Base-by-base conservation (phyloP, 805 yeast species). In the Lipomyces orientalis region DNA sequence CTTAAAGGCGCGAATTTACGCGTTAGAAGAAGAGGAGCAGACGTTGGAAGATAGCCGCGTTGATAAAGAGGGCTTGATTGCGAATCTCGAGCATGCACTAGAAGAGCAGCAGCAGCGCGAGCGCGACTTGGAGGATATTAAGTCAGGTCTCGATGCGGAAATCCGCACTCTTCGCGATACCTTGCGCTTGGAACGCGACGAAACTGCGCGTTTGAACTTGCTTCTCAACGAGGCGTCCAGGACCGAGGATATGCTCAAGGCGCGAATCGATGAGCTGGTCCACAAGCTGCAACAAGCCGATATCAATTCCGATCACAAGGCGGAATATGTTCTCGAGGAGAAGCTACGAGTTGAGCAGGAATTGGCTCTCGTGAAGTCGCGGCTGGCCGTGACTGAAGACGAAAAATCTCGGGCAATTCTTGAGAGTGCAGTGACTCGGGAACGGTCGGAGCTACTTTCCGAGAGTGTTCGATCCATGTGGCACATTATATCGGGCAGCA, bases 1-100 rank as follows among this genome's bases (percentile, higher is more conserved):
- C 19, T 75, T 87, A 62, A 83, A 81, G 58, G 66, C 77, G 34
- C 79, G 80, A 57, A 61, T 84, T 52, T 87, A 85, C 54, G 85
- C 84, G 55, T 73, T 88, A 22, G 89, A 87, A 49, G 87, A 82
- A 39, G 75, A 72, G 73, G 79, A 58, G 77, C 72, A 69, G 31
- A 43, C 54, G 29, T 29, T 61, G 52, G 72, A 69, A 52, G 68
- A 67, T 35, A 56, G 62, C 39, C 64, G 69, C 8, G 64, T 58
- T 19, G 69, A 68, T 43, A 62, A 60, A 34, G 71, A 68, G 60
- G 67, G 65, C 4, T n/a, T 62, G 61, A 68, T 68, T 60, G 66
- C 64, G 25, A 56, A 68, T 33, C 69, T 68, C 33, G 71, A 68
- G 33, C 33, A 52, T 39, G 69, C 62, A 29, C 65, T 68, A 3